A percentile compares a stretch with the other conserved stretches of the same genome.
Conservation (phyloP, 495 filamentous ascomycete genomes). For the Darksidea phi region DNA sequence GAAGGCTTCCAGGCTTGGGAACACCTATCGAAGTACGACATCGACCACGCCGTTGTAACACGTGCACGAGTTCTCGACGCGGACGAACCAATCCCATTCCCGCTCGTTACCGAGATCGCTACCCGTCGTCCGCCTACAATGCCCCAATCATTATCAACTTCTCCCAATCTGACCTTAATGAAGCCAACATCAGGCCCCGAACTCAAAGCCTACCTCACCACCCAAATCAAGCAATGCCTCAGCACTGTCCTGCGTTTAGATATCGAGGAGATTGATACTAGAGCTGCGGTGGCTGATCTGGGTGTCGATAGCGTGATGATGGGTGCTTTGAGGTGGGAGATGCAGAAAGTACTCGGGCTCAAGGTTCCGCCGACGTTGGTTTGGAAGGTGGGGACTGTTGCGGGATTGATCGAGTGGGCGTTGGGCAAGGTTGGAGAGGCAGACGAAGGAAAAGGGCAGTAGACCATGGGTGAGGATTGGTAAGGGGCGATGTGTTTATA, state of each 20-base stretch:
- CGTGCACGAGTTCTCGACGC: constrained; percentile 37
- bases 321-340: constrained; percentile 42
- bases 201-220: constrained; percentile 36
- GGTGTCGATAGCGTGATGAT: constrained; percentile 52
- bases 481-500: no score
- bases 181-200: constrained; percentile 34
- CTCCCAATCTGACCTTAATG: no score
- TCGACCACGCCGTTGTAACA: constrained; percentile 45
- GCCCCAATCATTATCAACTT: no score
- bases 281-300: constrained; percentile 43
- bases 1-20: constrained; percentile 50
- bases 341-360: constrained; percentile 45
- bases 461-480: no score
- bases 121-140: constrained; percentile 23
- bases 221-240: constrained; percentile 36
- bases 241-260: constrained; percentile 39
- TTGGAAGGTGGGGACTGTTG: constrained; percentile 35
- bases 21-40: constrained; percentile 41
- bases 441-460: no score
- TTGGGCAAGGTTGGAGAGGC: no score
- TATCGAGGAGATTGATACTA: constrained; percentile 43
- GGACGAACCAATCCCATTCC: constrained; percentile 34
- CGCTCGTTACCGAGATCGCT: constrained; percentile 43
- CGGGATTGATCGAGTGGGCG: no score
- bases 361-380: constrained; percentile 47